phyloP scores from a whole-genome alignment of 2,329 filamentous ascomycete species.

The Pyricularia sp. region DNA sequence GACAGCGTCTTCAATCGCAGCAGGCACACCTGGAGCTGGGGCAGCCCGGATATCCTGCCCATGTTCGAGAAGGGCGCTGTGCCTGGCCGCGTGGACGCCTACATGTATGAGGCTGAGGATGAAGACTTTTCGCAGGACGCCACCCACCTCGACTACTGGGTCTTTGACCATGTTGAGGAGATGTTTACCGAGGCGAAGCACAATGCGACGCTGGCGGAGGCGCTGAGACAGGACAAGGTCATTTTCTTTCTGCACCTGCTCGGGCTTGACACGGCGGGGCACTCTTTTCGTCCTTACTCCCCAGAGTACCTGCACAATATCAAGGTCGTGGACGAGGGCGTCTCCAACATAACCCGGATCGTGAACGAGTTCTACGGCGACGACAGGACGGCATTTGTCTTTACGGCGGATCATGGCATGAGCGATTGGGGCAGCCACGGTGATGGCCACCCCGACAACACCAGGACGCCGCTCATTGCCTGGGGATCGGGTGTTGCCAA shows the following conservation, averaged over 20 bases:
- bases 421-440: conserved; percentile 99
- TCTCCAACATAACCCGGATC: conserved; percentile 68
- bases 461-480: conserved; percentile 77
- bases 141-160: conserved; percentile 75
- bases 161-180: conserved; percentile 85
- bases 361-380: conserved; percentile 78
- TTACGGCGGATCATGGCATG: conserved; percentile 98
- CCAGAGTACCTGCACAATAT: conserved; percentile 92
- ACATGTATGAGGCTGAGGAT: conserved; percentile 67
- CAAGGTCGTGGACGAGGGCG: conserved; percentile 82
- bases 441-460: conserved; percentile 94
- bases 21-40: conserved; percentile 97
- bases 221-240: conserved; percentile 67
- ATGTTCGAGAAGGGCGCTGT: conserved; percentile 96
- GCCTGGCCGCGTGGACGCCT: conserved; percentile 75
- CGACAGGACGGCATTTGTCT: conserved; percentile 82
- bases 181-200: conserved; percentile 69
- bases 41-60: conserved; percentile 88
- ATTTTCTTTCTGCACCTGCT: conserved; percentile 94
- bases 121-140: conserved; percentile 87
- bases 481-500: conserved; percentile 88
- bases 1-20: conserved; percentile 98
- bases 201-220: conserved; percentile 61
- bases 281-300: conserved; percentile 79
- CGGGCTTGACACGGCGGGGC: conserved; percentile 82